Base-by-base conservation (phyloP, 306 rosid species). In the Acacia acuminata region DNA sequence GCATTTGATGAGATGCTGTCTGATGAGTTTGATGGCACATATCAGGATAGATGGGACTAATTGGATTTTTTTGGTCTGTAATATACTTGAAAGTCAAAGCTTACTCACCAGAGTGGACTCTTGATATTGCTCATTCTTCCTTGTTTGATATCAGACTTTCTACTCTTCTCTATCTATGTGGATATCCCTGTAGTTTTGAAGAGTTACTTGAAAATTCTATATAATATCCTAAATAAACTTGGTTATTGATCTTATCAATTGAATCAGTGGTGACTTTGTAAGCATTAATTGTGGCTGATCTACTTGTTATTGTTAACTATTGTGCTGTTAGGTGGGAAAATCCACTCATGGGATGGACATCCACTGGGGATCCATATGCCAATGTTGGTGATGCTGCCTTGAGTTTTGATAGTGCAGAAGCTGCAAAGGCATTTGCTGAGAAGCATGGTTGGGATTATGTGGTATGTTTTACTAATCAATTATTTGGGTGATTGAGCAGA, bases 321-420 rank as follows among this genome's bases (percentile, higher is more conserved):
- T 86, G 27, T 58, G 76, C 87, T 85, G 73, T 61, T 79, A 94
- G 98, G 93, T 96, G 99, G 99, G 99, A 96, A 81, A 96, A 96
- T 83, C 99, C 99, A 76, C 82, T 96, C 84, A 96, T 96, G 99
- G 99, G 99, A 51, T 96, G 99, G 99, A 70, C 75, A 11, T 70
- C 75, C 55, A 70, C 75, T 43, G 75, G 75, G 55, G 75, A 96
- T 81, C 98, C 99, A 45, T 96, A 94, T 44, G 80, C 99, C 60
- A 86, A 96, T 73, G 99, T 96, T 71, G 99, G 99, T 72, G 99
- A 94, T 73, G 79, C 99, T 36, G 97, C 85, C 67, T 87, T 96
- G 79, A 65, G 84, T 89, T 96, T 96, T 84, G 99, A 96, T 70
- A 92, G 90, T 20, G 98, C 77, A 88, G 99, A 82, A 84, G 93